Conservation (phyloP, 345 rosid species). For the Euphorbia pulcherrima region DNA sequence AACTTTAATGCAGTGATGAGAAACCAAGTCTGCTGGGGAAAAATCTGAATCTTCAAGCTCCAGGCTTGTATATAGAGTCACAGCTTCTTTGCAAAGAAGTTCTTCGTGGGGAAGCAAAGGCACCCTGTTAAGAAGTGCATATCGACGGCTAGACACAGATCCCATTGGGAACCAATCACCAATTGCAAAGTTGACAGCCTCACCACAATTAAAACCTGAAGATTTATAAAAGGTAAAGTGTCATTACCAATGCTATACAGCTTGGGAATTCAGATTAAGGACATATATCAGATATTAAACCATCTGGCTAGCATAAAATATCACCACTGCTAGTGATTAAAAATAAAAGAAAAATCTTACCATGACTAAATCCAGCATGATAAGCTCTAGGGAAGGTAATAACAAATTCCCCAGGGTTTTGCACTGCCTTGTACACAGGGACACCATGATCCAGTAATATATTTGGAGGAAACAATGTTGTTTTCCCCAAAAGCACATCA, state of each 20-base stretch:
- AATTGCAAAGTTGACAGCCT: slow-evolving; percentile 98
- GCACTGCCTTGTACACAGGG: slow-evolving; percentile 95
- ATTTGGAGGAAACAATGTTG: slow-evolving; percentile 93
- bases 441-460: slow-evolving; percentile 73
- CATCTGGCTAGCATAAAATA: not conserved
- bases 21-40: slow-evolving; percentile 50
- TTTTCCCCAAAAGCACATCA: slow-evolving; percentile 93
- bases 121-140: slow-evolving; percentile 80
- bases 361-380: slow-evolving; percentile 99
- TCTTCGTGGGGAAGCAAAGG: slow-evolving; percentile 99
- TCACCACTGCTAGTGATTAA: not conserved
- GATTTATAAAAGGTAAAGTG: slow-evolving; percentile 14
- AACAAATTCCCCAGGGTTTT: slow-evolving; percentile 93
- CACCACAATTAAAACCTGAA: slow-evolving; percentile 97
- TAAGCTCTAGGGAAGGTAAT: slow-evolving; percentile 94
- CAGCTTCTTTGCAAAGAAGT: slow-evolving; percentile 91
- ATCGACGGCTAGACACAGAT: slow-evolving; percentile 86
- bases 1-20: slow-evolving; percentile 51
- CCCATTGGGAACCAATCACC: slow-evolving; percentile 97
- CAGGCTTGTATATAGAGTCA: slow-evolving; percentile 52
- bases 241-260: not conserved
- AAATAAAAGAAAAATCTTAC: slow-evolving; percentile 32
- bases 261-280: not conserved
- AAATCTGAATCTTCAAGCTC: slow-evolving; percentile 55
- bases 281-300: not conserved